Conservation (phyloP, 495 filamentous ascomycete species). For the Podospora bellae-mahoneyi region DNA sequence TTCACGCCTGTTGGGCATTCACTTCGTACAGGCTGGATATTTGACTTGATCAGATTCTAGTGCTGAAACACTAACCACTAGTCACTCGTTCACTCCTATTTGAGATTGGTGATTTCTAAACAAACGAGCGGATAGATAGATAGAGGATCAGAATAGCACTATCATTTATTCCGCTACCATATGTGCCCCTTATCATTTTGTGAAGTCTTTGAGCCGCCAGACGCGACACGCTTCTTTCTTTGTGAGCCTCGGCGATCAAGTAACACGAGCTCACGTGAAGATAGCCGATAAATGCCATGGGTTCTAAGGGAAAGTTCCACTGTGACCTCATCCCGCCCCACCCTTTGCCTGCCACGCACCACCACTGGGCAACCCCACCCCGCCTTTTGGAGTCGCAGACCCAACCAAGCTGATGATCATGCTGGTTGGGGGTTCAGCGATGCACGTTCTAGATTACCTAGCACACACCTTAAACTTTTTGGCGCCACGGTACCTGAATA, state of each 20-base stretch:
- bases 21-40: slow-evolving; percentile 10
- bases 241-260: neutral
- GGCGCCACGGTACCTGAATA: neutral
- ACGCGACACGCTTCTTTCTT: neutral
- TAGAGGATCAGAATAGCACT: slow-evolving; percentile 10
- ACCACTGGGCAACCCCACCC: neutral
- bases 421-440: neutral
- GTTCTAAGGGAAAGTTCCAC: neutral
- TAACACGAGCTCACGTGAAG: neutral
- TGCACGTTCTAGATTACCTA: neutral
- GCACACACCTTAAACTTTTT: neutral
- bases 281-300: neutral
- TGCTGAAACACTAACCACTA: slow-evolving; percentile 9
- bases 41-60: neutral
- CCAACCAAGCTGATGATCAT: neutral
- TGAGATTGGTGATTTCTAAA: slow-evolving; percentile 19
- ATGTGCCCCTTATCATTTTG: neutral
- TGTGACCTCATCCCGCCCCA: neutral
- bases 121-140: slow-evolving; percentile 7
- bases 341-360: neutral
- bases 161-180: neutral
- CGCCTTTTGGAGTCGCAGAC: neutral
- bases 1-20: slow-evolving; percentile 10
- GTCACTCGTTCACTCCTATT: slow-evolving; percentile 19
- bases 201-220: neutral